Base-by-base conservation (phyloP, 2,329 filamentous ascomycete species). In the Penicillium aurantiogriseum region DNA sequence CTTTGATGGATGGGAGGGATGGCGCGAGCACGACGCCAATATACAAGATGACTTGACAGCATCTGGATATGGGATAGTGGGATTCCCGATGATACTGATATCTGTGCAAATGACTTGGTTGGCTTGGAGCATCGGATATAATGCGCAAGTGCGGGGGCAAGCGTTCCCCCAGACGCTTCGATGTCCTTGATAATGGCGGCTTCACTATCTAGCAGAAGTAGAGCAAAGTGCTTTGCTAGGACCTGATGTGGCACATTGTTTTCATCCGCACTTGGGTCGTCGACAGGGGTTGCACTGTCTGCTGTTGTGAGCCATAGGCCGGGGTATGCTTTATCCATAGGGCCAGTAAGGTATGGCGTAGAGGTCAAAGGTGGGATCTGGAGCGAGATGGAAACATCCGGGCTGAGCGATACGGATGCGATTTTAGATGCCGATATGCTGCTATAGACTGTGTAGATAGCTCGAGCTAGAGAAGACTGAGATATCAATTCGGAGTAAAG, bases 11-110 rank as follows among this genome's bases (percentile, higher is more conserved):
- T 83, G 0, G 94, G 94, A 5, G 91, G 90, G 40, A 97, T 93
- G 17, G 93, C 89, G 59, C 95, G 90, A 46, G 93, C 94, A 56
- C 92, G 88, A 25, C 94, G 88, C 92, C 93, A 97, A 77, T 95
- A 96, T 60, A 97, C 92, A 61, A 99, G 88, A 77, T 97, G 94
- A 57, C 91, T 89, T 10, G 92, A 92, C 61, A 96, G 90, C 65
- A 91, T 88, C 62, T 93, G 88, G 61, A 97, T 88, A 65, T 96
- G 90, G 33, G 85, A 82, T 1, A 94, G 81, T 4, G 89, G 87
- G 51, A 97, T 88, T 21, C 87, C 84, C 51, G 77, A 78, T 2
- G 69, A 63, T 5, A 72, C 70, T 65, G 82, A 92, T 62, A 91
- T 83, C 60, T 89, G 86, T 36, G 90, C 88, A 74, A 92, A 92